Conservation (phyloP, 352 stramenopile genomes). For the Globisporangium mamillatum region DNA sequence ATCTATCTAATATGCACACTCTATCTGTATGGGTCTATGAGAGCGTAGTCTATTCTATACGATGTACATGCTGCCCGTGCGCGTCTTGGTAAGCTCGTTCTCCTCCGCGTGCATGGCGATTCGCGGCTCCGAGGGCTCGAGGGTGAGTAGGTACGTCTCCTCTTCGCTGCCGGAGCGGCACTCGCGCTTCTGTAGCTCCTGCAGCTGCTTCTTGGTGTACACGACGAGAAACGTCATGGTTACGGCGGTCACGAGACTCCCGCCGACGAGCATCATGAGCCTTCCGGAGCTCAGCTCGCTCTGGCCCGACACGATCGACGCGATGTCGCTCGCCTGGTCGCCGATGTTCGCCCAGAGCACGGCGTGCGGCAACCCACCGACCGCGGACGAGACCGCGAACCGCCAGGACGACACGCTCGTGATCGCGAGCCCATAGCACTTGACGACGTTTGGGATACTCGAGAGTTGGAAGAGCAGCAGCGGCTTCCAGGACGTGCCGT, state of each 20-base stretch:
- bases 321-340: conserved; percentile 64
- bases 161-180: conserved; percentile 53
- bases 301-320: conserved; percentile 48
- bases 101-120: conserved; percentile 14
- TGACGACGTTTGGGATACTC: conserved; percentile 77
- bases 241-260: conserved; percentile 41
- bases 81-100: conserved; percentile 24
- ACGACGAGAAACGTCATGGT: conserved; percentile 58
- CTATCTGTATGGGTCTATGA: not conserved
- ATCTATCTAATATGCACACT: not conserved
- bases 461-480: conserved; percentile 76
- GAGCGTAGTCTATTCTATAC: not conserved
- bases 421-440: conserved; percentile 77
- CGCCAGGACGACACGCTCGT: conserved; percentile 53
- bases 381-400: conserved; percentile 54
- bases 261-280: conserved; percentile 41
- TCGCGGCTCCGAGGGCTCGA: conserved; percentile 12
- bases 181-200: conserved; percentile 59
- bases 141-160: conserved; percentile 20
- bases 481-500: conserved; percentile 68
- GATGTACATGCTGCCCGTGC: conserved; percentile 21
- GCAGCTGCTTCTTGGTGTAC: conserved; percentile 64
- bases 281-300: conserved; percentile 42
- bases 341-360: conserved; percentile 74
- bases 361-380: conserved; percentile 57